Evolutionary conservation across 371 early-diverging fungal genomes (phyloP), one percentile per base, ranked within the genome.

Genomic region (Chytridium lagenaria): DNA sequence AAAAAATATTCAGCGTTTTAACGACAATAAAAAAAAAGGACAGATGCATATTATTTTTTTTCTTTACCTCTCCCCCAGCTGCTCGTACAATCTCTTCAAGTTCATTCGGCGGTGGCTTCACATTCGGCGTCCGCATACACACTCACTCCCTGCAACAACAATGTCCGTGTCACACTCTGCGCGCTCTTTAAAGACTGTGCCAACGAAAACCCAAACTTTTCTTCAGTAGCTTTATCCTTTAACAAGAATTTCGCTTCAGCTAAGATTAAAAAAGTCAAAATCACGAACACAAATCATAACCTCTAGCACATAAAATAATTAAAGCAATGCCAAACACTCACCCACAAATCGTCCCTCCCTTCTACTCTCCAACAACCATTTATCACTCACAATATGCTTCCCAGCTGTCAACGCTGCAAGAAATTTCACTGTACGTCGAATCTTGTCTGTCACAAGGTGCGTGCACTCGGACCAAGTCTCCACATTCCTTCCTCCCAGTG

Each of bases 351-450:
- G 5, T 16, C 73, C 73, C 15, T 67, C 76, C 57, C 77, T 81
- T 52, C 77, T 68, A 61, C 78, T 75, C 23, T 71, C 78, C 12
- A 83, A 83, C 40, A 85, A 67, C 84, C 84, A 85, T 44, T 78
- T 79, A 23, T 70, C 39, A 37, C 52, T 70, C 28, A 83, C 70
- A 55, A 85, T 81, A 57, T 78, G 74, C 64, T n/a, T 83, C 1
- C 85, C 86, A 12, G 82, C 77, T 12, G 84, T 66, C 12, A 86
- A 52, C 31, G 81, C 81, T 50, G 79, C 78, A 31, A 86, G 68
- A 57, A 85, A 84, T 66, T 86, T 86, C 34, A 81, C 80, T 22
- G 86, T 86, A 23, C 86, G 76, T 26, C 79, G 77, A 23, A 84
- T 71, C 16, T n/a, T 59, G 59, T 83, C 83, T 23, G 84, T 84